phyloP scores from a whole-genome alignment of 371 early-diverging fungal genomes.

The Mucor sp. region DNA sequence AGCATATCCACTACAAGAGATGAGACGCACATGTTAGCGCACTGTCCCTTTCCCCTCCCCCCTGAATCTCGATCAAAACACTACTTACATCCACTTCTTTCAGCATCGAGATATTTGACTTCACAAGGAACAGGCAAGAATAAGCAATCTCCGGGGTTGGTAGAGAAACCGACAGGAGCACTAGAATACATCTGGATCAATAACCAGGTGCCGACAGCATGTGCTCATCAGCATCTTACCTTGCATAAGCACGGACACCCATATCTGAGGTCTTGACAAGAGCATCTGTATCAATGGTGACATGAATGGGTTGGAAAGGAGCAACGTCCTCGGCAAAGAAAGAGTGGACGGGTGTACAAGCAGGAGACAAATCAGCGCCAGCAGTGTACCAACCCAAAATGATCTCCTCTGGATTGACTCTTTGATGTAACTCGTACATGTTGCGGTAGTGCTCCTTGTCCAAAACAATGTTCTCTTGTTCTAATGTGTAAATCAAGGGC shows the following conservation, averaged over 20 bases:
- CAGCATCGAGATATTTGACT: conserved; percentile 86
- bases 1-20: conserved; percentile 71
- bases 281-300: conserved; percentile 85
- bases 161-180: conserved; percentile 73
- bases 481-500: conserved; percentile 78
- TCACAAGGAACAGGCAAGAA: conserved; percentile 89
- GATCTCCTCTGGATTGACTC: conserved; percentile 87
- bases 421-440: conserved; percentile 86
- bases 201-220: not conserved
- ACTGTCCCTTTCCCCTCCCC: not conserved
- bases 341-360: conserved; percentile 85
- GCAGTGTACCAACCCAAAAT: conserved; percentile 95
- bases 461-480: conserved; percentile 67
- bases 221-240: conserved; percentile 53
- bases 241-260: conserved; percentile 76
- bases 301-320: conserved; percentile 83
- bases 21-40: not conserved
- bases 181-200: conserved; percentile 28
- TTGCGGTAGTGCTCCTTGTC: conserved; percentile 89
- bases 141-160: conserved; percentile 74
- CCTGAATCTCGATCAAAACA: not conserved
- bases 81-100: conserved; percentile 82
- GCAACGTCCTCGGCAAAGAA: conserved; percentile 82
- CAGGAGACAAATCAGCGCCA: conserved; percentile 69
- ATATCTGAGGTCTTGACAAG: conserved; percentile 66